These are phyloP conservation scores for Leishmania braziliensis DNA, from an alignment of 208 protist genomes.

Conservation along the genomic window DNA sequence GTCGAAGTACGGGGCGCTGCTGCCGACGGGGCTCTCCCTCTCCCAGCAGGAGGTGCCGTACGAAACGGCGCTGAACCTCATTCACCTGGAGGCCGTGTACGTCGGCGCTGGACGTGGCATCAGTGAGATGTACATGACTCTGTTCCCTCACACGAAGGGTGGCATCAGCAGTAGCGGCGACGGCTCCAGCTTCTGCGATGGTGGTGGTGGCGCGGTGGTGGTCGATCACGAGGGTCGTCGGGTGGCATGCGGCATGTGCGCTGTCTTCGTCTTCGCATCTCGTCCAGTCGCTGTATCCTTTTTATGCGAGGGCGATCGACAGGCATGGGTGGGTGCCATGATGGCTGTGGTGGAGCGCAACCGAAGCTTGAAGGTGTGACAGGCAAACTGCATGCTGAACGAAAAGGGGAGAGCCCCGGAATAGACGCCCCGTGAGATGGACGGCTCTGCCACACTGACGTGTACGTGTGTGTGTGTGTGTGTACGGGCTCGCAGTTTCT, in stretches of 20 bases:
- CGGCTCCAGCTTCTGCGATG: neutral
- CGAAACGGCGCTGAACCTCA: conserved; percentile 47
- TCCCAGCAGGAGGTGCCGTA: conserved; percentile 32
- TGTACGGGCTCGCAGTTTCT: neutral
- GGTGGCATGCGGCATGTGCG: conserved; percentile 53
- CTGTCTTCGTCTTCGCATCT: conserved; percentile 54
- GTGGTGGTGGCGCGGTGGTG: conserved; percentile 16
- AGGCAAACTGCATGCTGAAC: neutral
- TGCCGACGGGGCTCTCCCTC: conserved; percentile 35
- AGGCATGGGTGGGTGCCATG: conserved; percentile 68
- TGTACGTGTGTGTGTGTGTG: neutral
- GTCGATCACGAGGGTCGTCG: conserved; percentile 41
- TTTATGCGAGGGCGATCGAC: conserved; percentile 60
- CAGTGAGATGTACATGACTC: conserved; percentile 10
- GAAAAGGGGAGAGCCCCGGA: neutral
- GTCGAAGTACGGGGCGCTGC: conserved; percentile 13
- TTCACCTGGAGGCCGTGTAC: conserved; percentile 46
- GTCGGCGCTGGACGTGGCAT: conserved; percentile 35
- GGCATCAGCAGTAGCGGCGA: neutral
- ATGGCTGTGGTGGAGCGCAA: conserved; percentile 78
- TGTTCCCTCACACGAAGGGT: conserved; percentile 9
- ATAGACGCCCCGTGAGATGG: neutral
- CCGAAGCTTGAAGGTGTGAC: conserved; percentile 24
- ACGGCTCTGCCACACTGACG: neutral
- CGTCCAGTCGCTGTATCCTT: conserved; percentile 59